phyloP scores from a whole-genome alignment of 1,139 yeast species.

The Yamadazyma atmosphaerica region DNA sequence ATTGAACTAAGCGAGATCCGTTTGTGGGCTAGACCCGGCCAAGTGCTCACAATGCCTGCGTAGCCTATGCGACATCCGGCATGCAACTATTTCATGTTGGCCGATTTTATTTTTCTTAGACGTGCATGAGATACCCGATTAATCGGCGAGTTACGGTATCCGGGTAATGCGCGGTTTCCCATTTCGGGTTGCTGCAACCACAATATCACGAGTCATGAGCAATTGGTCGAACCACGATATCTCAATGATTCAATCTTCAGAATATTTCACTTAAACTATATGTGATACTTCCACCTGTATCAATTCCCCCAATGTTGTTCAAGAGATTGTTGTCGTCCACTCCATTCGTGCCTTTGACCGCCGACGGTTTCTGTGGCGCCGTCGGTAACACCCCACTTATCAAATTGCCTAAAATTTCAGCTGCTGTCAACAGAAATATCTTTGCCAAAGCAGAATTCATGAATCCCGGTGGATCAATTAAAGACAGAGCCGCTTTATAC shows the following conservation, averaged over 20 bases:
- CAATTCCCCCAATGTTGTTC: no score
- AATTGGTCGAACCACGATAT: background rate
- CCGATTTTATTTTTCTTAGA: background rate
- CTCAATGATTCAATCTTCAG: no score
- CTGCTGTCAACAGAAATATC: constrained; percentile 68
- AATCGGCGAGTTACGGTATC: no score
- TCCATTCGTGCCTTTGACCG: constrained; percentile 62
- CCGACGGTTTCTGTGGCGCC: constrained; percentile 72
- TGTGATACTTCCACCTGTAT: no score
- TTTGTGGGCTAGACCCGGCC: background rate
- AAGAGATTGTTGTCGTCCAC: constrained; percentile 13
- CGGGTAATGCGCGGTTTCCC: no score
- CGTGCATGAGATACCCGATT: background rate
- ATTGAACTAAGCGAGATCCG: background rate
- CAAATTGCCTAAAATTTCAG: constrained; percentile 60
- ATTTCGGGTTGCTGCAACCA: no score
- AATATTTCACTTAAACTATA: no score
- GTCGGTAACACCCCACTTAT: constrained; percentile 88
- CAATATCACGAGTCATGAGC: background rate
- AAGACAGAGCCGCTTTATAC: constrained; percentile 85
- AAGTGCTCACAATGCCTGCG: no score
- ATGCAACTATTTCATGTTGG: background rate
- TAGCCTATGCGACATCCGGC: background rate
- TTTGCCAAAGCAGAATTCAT: constrained; percentile 89
- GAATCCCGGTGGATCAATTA: constrained; percentile 95